Evolutionary conservation across 305 asterid species (phyloP).

Genomic region (Withania somnifera): DNA sequence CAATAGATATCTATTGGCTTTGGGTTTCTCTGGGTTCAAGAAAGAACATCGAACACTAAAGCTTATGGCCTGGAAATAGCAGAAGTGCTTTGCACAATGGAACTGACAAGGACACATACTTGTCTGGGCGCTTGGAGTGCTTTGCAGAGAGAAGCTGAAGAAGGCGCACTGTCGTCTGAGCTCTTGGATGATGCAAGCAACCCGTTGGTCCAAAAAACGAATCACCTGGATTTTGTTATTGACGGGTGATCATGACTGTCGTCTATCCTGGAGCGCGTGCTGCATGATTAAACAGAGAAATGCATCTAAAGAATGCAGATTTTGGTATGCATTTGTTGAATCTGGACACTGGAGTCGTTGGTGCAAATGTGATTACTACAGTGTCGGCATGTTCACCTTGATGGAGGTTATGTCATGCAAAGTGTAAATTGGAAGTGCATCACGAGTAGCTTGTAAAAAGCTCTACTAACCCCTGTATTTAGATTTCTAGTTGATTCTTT

Average conservation of each 20-base stretch:
- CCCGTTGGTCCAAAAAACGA: background rate
- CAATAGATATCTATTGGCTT: background rate
- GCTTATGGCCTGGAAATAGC: slow-evolving; percentile 2
- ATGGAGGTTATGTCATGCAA: slow-evolving; percentile 6
- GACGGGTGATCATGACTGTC: background rate
- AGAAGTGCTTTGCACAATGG: background rate
- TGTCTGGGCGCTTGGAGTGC: background rate
- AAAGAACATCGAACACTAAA: background rate
- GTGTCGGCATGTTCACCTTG: slow-evolving; percentile 9
- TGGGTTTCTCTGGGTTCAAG: background rate
- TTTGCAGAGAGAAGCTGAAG: slow-evolving; percentile 3
- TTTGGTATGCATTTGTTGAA: background rate
- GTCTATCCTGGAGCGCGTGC: background rate
- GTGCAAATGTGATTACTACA: slow-evolving; percentile 3
- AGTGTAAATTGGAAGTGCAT: slow-evolving; percentile 21
- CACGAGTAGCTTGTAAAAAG: slow-evolving; percentile 20
- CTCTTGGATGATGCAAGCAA: slow-evolving; percentile 1
- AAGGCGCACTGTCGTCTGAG: background rate
- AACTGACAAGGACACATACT: background rate
- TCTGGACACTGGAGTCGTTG: background rate
- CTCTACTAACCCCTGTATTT: slow-evolving; percentile 27
- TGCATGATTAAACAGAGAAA: background rate
- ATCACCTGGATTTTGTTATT: background rate
- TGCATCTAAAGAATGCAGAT: background rate
- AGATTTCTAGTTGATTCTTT: slow-evolving; percentile 41